Conservation (phyloP, 371 early-diverging fungal species). For the Caulochytrium protostelioides region DNA sequence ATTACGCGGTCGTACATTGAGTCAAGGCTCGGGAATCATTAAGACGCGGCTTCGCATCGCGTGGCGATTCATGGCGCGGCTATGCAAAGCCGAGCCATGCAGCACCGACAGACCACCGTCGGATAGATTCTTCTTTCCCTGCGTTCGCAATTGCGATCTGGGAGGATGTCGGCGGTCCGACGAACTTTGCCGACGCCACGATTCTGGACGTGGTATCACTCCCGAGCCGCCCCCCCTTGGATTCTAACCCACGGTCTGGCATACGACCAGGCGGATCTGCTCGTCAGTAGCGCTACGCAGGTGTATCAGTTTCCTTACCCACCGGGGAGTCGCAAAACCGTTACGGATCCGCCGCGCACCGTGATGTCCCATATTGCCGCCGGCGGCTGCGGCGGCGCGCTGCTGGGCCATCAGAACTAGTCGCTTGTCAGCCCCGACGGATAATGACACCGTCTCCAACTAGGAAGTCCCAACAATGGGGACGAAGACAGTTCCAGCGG, state of each 20-base stretch:
- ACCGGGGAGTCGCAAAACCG: not conserved
- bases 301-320: conserved; percentile 10
- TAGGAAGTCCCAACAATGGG: conserved; percentile 8
- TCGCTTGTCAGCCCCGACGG: conserved; percentile 3
- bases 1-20: no score
- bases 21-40: no score
- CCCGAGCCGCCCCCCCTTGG: no score
- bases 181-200: no score
- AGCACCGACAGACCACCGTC: no score
- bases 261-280: conserved; percentile 4
- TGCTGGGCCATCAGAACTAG: conserved; percentile 6
- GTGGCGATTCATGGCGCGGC: no score
- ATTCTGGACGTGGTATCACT: no score
- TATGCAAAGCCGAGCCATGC: no score
- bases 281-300: conserved; percentile 4
- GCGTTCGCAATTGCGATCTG: conserved; percentile 3
- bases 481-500: conserved; percentile 6
- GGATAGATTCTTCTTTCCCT: no score
- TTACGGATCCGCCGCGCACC: not conserved
- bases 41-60: no score
- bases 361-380: conserved; percentile 8
- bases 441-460: conserved; percentile 7
- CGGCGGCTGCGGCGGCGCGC: conserved; percentile 1
- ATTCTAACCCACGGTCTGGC: conserved; percentile 6
- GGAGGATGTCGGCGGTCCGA: not conserved